These are phyloP conservation scores for Pisolithus orientalis DNA, from an alignment of 768 basidiomycete species.

Conservation along the genomic window DNA sequence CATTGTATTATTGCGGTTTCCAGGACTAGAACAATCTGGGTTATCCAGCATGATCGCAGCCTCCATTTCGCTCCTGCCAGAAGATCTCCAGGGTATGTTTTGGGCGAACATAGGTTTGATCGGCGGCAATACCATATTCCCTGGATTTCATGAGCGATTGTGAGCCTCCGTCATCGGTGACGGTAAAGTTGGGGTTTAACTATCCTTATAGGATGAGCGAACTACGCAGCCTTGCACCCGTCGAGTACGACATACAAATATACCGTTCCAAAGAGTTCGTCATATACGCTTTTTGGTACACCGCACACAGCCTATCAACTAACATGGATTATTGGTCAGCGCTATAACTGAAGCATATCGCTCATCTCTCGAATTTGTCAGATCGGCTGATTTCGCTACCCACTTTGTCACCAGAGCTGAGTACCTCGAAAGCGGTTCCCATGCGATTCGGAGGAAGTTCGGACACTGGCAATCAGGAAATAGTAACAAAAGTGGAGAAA, in stretches of 20 bases:
- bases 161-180: slow-evolving; percentile 34
- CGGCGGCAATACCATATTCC: slow-evolving; percentile 75
- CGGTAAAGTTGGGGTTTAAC: slow-evolving; percentile 11
- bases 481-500: slow-evolving; percentile 15
- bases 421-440: slow-evolving; percentile 79
- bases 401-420: slow-evolving; percentile 70
- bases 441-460: slow-evolving; percentile 71
- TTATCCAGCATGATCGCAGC: slow-evolving; percentile 68
- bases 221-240: slow-evolving; percentile 74
- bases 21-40: slow-evolving; percentile 78
- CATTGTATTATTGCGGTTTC: slow-evolving; percentile 2
- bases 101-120: slow-evolving; percentile 91
- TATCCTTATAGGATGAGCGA: slow-evolving; percentile 53
- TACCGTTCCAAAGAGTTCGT: slow-evolving; percentile 72
- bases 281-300: slow-evolving; percentile 4
- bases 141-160: slow-evolving; percentile 73
- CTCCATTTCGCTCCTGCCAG: slow-evolving; percentile 70
- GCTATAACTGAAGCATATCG: slow-evolving; percentile 62
- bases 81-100: slow-evolving; percentile 86
- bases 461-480: slow-evolving; percentile 44
- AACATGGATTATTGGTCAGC: slow-evolving; percentile 30
- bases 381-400: slow-evolving; percentile 42
- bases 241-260: slow-evolving; percentile 67
- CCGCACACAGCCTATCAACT: slow-evolving; percentile 9
- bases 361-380: slow-evolving; percentile 54